Conservation (phyloP, 176 grass and related monocot species). For the Bolboschoenus planiculmis region DNA sequence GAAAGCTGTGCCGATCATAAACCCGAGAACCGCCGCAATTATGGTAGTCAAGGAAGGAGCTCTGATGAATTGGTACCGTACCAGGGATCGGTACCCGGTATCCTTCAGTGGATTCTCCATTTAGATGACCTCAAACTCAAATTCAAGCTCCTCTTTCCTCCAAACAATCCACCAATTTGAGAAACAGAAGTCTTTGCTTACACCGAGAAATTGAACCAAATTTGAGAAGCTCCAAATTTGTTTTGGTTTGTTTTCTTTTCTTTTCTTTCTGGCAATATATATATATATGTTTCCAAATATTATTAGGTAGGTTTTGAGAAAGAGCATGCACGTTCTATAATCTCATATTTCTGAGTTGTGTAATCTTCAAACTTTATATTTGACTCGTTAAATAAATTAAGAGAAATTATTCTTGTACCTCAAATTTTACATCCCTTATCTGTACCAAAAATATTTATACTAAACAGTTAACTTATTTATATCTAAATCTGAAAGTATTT, state of each 20-base stretch:
- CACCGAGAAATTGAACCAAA: background rate
- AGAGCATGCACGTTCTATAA: background rate
- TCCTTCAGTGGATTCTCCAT: background rate
- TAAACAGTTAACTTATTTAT: no score
- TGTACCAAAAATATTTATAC: no score
- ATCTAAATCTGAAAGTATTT: no score
- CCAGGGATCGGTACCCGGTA: background rate
- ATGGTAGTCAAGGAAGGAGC: slow-evolving; percentile 14
- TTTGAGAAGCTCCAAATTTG: background rate
- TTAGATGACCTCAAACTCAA: background rate
- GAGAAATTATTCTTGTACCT: no score
- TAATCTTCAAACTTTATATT: background rate
- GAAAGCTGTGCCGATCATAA: slow-evolving; percentile 28
- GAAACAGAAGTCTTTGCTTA: background rate
- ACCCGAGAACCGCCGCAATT: slow-evolving; percentile 22
- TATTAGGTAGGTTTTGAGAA: background rate
- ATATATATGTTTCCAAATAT: no score
- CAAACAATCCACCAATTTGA: background rate
- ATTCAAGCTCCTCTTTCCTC: background rate
- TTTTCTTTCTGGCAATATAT: background rate
- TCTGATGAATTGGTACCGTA: background rate
- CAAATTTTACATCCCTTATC: no score
- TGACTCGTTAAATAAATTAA: background rate
- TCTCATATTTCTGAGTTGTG: background rate
- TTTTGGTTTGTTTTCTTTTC: background rate